Evolutionary conservation across 2,329 filamentous ascomycete genomes (phyloP), one percentile per base, ranked within the genome.

Genomic region (Fusarium sp.): DNA sequence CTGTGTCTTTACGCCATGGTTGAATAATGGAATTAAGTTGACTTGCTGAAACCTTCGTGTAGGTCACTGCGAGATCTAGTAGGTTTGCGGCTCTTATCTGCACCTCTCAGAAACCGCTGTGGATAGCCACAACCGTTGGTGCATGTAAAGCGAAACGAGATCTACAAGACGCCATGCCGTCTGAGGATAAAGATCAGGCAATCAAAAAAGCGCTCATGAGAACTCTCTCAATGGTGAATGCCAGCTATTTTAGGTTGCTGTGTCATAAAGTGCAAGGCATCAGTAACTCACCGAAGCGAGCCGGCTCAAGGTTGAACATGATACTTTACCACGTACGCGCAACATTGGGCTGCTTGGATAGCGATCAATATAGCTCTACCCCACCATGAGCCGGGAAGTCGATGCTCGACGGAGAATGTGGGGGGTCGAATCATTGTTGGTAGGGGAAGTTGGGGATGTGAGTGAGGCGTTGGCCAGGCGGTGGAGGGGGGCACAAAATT

Each of bases 331-430:
- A n/a, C n/a, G n/a, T n/a, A 49, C 58, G 69, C 61, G 48, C 59
- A 51, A 43, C 42, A 47, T 41, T 59, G 27, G 46, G 23, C 17
- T 15, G 25, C 27, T 33, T 33, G 14, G 29, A 48, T 45, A 63
- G 27, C 21, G 45, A 63, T 64, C 60, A 46, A 23, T 62, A 63
- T 70, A 46, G 57, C 47, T 43, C 18, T 47, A 64, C 46, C 64
- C 71, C 71, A 71, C 71, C 45, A 47, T 27, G 41, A 56, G 40
- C 70, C 59, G 69, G 69, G 69, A 72, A 62, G 59, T 73, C 58
- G 61, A 69, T 63, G 67, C 46, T 70, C 52, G 55, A 59, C 58
- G 62, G 67, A 72, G 72, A 70, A 72, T 70, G 71, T 73, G 71
- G 71, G 71, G 71, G 52, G 58, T 46, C 51, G 50, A 50, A 57